These are phyloP conservation scores for Phytophthora colocasiae DNA, from an alignment of 352 stramenopile species.

Conservation along the genomic window DNA sequence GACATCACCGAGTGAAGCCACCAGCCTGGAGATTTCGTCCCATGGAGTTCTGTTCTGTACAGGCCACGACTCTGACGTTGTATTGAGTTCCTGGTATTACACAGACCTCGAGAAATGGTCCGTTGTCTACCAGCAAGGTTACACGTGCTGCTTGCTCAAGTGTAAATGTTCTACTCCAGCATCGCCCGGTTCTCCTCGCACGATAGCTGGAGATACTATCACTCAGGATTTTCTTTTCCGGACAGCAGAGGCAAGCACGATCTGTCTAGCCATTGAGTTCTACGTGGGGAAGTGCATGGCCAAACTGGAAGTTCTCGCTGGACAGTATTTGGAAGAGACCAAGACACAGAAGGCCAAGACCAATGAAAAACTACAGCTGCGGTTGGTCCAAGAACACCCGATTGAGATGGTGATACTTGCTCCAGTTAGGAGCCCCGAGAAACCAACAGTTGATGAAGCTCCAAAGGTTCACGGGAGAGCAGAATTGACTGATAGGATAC, in stretches of 20 bases:
- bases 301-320: constrained; percentile 67
- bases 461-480: no score
- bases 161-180: constrained; percentile 37
- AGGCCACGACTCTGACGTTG: constrained; percentile 48
- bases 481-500: no score
- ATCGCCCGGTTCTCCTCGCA: constrained; percentile 14
- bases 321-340: constrained; percentile 35
- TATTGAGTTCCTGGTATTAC: constrained; percentile 80
- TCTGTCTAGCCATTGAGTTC: constrained; percentile 81
- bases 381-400: constrained; percentile 17
- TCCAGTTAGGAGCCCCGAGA: constrained; percentile 21
- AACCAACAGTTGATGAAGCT: background rate
- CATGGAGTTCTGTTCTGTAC: constrained; percentile 65
- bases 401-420: constrained; percentile 31
- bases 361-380: constrained; percentile 13
- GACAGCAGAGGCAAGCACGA: constrained; percentile 50
- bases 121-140: constrained; percentile 58
- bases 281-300: constrained; percentile 84
- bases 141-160: constrained; percentile 67
- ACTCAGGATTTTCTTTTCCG: constrained; percentile 69
- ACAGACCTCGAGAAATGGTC: constrained; percentile 85
- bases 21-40: constrained; percentile 60
- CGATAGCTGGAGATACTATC: constrained; percentile 2
- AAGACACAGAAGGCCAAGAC: constrained; percentile 11
- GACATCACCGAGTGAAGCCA: constrained; percentile 48